Evolutionary conservation across 371 early-diverging fungal species (phyloP), one percentile per base, ranked within the genome.

Genomic region (Saksenaea vasiformis): DNA sequence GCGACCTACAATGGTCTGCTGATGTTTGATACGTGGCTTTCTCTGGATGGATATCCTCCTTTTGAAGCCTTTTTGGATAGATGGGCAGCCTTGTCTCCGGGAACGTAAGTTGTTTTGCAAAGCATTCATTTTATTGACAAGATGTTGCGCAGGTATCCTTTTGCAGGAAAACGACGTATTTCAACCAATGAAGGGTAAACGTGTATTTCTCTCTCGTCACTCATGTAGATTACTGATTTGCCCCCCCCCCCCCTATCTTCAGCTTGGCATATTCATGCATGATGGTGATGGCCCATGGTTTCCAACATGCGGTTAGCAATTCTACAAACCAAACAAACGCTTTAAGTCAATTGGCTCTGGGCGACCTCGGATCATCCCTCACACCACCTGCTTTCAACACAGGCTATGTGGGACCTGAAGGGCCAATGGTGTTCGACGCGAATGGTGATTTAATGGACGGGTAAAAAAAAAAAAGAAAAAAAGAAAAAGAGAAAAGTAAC

Each of bases 201-300:
- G 36, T 26, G 39, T 58, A 11, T 56, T 14, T 22, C 13, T n/a
- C 8, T 39, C 17, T 22, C 22, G 19, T 11, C 0, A n/a, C n/a
- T n/a, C n/a, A n/a, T n/a, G n/a, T n/a, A n/a, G n/a, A n/a, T 44
- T 53, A 26, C 26, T 34, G 34, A 22, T 60, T 47, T 39, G 15
- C 27, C 5, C 28, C 31, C 1, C 27, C 17, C 19, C 43, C 34
- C 28, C 53, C 47, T 39, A 56, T 27, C 61, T n/a, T 51, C 67
- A 80, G 81, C 0, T 60, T 81, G 31, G 82, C 82, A 0, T 81
- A 81, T 62, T 81, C 86, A 26, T 86, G 86, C 60, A 85, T 86
- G 85, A 85, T 84, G 85, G 70, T 78, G 8, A 82, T 86, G 83
- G 87, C 85, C 8, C 58, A 72, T 43, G 85, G 81, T 3, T 82